These are phyloP conservation scores for Lactarius vividus DNA, from an alignment of 768 basidiomycete species.

Conservation along the genomic window DNA sequence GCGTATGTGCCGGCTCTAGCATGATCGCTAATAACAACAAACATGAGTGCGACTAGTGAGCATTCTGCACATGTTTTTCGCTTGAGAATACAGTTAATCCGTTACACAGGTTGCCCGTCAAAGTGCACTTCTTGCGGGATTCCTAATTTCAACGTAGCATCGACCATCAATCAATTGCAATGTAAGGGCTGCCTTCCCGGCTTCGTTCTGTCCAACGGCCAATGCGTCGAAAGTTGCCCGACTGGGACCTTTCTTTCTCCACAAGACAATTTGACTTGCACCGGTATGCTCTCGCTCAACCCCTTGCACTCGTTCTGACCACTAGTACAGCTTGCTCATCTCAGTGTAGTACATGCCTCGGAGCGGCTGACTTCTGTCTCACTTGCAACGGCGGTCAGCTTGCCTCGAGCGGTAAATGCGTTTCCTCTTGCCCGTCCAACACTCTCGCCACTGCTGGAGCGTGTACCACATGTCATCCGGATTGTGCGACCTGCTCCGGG, in stretches of 20 bases:
- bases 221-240: slow-evolving; percentile 71
- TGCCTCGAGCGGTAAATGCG: slow-evolving; percentile 71
- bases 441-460: slow-evolving; percentile 62
- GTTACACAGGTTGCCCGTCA: slow-evolving; percentile 65
- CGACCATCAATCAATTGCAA: slow-evolving; percentile 60
- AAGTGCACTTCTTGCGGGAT: slow-evolving; percentile 80
- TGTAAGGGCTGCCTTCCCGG: slow-evolving; percentile 82
- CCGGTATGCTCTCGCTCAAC: slow-evolving; percentile 45
- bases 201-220: slow-evolving; percentile 64
- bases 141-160: slow-evolving; percentile 64
- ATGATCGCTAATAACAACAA: slow-evolving; percentile 81
- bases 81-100: slow-evolving; percentile 12
- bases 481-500: slow-evolving; percentile 84
- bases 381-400: slow-evolving; percentile 66
- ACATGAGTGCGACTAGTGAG: slow-evolving; percentile 80
- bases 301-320: slow-evolving; percentile 20
- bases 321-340: slow-evolving; percentile 58
- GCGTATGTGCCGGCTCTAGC: slow-evolving; percentile 69
- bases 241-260: slow-evolving; percentile 68
- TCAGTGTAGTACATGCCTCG: slow-evolving; percentile 69
- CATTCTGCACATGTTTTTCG: slow-evolving; percentile 21
- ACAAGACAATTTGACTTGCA: slow-evolving; percentile 71
- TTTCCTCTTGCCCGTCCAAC: slow-evolving; percentile 69
- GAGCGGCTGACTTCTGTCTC: slow-evolving; percentile 66
- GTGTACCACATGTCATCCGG: slow-evolving; percentile 79